Conservation (phyloP, 2,329 filamentous ascomycete genomes). For the Diplodia seriata region DNA sequence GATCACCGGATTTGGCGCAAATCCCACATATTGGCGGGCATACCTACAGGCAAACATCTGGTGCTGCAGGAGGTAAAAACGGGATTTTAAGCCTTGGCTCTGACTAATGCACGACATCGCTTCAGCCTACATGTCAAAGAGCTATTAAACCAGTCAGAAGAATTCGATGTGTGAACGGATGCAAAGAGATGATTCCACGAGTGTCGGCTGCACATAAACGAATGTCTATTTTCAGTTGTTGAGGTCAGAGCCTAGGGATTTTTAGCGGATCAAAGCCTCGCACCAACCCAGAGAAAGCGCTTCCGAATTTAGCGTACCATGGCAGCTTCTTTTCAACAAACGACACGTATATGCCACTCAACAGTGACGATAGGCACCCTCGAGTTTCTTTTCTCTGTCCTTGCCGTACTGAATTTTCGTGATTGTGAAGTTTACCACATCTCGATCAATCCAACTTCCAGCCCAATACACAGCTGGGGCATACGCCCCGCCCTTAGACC, state of each 20-base stretch:
- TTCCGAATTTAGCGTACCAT: not conserved
- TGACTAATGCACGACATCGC: not conserved
- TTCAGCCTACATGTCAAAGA: not conserved
- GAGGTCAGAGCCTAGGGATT: not conserved
- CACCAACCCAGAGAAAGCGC: not conserved
- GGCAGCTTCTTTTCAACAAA: not conserved
- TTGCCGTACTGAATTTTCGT: not conserved
- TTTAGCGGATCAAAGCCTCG: not conserved
- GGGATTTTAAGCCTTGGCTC: not conserved
- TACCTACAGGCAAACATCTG: not conserved
- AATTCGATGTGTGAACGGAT: not conserved
- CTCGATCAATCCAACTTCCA: too few relatives aligned
- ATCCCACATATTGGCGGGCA: not conserved
- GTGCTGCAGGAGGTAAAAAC: not conserved
- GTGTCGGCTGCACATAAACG: not conserved
- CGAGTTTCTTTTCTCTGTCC: not conserved
- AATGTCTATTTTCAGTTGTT: not conserved
- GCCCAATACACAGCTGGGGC: too few relatives aligned
- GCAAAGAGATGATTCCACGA: not conserved
- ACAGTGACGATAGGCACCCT: not conserved
- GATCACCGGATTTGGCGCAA: not conserved
- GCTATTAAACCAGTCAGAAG: not conserved
- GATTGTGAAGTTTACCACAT: not conserved
- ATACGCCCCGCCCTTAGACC: too few relatives aligned
- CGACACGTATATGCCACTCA: not conserved